These are phyloP conservation scores for Tricholoma bakamatsutake DNA, from an alignment of 768 basidiomycete species.

Conservation along the genomic window DNA sequence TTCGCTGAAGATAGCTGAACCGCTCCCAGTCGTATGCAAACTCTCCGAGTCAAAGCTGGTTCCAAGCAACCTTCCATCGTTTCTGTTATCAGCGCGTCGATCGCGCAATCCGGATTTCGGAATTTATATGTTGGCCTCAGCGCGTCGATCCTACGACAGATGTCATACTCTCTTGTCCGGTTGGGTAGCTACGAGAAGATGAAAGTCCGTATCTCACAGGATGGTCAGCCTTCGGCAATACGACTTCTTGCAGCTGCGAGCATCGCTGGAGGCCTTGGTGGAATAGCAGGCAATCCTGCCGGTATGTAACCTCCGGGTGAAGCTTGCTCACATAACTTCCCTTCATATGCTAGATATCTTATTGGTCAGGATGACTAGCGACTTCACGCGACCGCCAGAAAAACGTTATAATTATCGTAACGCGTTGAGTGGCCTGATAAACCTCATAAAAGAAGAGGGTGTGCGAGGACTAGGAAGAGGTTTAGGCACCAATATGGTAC, in stretches of 20 bases:
- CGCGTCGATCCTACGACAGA: constrained; percentile 81
- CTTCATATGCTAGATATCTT: constrained; percentile 47
- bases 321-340: constrained; percentile 1
- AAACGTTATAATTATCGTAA: constrained; percentile 75
- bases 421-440: constrained; percentile 66
- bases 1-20: constrained; percentile 1
- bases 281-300: constrained; percentile 81
- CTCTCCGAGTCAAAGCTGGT: constrained; percentile 37
- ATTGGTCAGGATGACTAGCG: constrained; percentile 85
- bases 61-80: constrained; percentile 59
- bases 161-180: constrained; percentile 87
- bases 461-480: constrained; percentile 64
- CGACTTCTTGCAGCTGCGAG: constrained; percentile 59
- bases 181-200: constrained; percentile 78
- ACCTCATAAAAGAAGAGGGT: constrained; percentile 65
- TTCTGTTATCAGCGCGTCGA: constrained; percentile 55
- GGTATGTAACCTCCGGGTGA: constrained; percentile 29
- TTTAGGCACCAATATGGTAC: constrained; percentile 70
- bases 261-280: constrained; percentile 75
- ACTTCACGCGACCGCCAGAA: constrained; percentile 67
- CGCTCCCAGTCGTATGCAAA: constrained; percentile 71
- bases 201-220: constrained; percentile 48
- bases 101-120: constrained; percentile 61
- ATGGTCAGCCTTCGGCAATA: constrained; percentile 46
- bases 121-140: constrained; percentile 79